Base-by-base conservation (phyloP, 305 asterid genomes). In the Lippia alba region DNA sequence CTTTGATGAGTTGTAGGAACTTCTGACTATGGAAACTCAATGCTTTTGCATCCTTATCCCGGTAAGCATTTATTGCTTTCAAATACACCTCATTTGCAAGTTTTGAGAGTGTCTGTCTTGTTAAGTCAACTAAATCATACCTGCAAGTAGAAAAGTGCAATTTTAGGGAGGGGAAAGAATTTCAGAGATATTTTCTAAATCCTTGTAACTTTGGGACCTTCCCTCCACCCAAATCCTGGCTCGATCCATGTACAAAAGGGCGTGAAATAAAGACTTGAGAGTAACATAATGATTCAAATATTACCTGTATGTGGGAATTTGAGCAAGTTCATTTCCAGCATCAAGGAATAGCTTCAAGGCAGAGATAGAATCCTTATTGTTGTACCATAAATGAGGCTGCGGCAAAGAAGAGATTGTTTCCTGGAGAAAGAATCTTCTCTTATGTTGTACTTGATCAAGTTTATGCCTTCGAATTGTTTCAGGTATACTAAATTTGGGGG, bases 61-160 rank as follows among this genome's bases (percentile, higher is more conserved):
- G 76, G 82, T 78, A 94, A 67, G 97, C 95, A 59, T 78, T 46
- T 62, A 91, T 76, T 64, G 96, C 94, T 15, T 78, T 85, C 82
- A 94, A 67, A 76, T 91, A 94, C 8, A 90, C 95, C 83, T 88
- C 90, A 67, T 94, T 94, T 57, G 97, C 99, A 48, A 91, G 88
- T 87, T 94, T 94, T 61, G 99, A 94, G 51, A 94, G 91, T 14
- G 91, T 74, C 67, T 94, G 99, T 77, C 96, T 84, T 6, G 97
- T 85, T 82, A 94, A 82, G 84, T 94, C 99, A 15, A 94, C 97
- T 90, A 94, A 85, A 84, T 94, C 99, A 50, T 94, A 94, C 87
- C 99, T 91, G 86, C 77, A 67, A 44, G 61, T 30, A 63, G 67
- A 34, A 72, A 50, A 69, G 6, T 56, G 51, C 69, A 76, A 41